These are phyloP conservation scores for Citrus glauca DNA, from an alignment of 345 rosid genomes.

Conservation along the genomic window DNA sequence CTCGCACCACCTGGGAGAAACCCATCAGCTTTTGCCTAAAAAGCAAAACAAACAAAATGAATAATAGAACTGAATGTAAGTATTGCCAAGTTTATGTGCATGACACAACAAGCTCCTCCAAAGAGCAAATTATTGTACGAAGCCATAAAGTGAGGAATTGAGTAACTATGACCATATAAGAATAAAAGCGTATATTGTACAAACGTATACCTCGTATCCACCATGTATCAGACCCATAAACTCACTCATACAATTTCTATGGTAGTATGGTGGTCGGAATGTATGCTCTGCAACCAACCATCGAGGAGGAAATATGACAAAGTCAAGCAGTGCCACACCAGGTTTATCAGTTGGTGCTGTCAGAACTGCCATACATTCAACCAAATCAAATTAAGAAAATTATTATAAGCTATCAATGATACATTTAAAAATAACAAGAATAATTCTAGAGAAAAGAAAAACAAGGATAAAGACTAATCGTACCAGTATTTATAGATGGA, in stretches of 20 bases:
- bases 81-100: neutral
- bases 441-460: neutral
- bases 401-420: slow-evolving; percentile 6
- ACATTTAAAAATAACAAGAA: neutral
- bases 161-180: neutral
- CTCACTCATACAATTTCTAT: slow-evolving; percentile 99
- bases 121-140: neutral
- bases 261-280: slow-evolving; percentile 92
- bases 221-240: slow-evolving; percentile 93
- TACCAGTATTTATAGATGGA: slow-evolving; percentile 94
- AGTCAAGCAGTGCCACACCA: slow-evolving; percentile 93
- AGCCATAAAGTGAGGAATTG: neutral
- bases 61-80: neutral
- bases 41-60: neutral
- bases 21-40: slow-evolving; percentile 94
- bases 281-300: slow-evolving; percentile 99
- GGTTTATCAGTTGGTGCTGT: slow-evolving; percentile 98
- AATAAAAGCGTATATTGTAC: neutral
- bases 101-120: neutral
- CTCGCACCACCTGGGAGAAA: slow-evolving; percentile 94
- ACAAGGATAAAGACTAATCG: neutral
- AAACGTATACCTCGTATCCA: slow-evolving; percentile 73
- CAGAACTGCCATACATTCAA: slow-evolving; percentile 53
- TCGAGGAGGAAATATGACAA: slow-evolving; percentile 91
- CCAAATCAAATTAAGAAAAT: slow-evolving; percentile 9